Evolutionary conservation across 2,329 filamentous ascomycete genomes (phyloP).

Genomic region (Verticillium isaacii): DNA sequence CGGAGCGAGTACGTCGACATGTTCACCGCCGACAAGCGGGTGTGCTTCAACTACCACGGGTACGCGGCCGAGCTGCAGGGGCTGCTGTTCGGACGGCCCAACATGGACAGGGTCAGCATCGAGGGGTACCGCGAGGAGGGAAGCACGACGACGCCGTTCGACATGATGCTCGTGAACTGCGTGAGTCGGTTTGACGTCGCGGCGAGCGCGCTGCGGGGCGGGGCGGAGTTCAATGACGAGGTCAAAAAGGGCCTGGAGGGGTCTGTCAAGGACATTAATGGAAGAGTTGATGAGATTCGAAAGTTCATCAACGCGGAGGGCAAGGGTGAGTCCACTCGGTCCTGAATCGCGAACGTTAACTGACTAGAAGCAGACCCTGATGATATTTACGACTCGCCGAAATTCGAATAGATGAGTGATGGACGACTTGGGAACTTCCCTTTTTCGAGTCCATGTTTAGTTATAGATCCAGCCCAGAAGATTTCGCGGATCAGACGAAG

Average conservation of each 20-base stretch:
- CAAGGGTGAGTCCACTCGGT: constrained; percentile 35
- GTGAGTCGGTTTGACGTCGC: constrained; percentile 58
- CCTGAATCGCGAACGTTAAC: constrained; percentile 4
- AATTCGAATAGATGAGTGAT: not conserved
- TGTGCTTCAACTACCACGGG: constrained; percentile 66
- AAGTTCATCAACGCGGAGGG: constrained; percentile 48
- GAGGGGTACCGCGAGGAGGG: constrained; percentile 61
- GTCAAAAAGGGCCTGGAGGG: constrained; percentile 39
- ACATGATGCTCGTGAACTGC: constrained; percentile 63
- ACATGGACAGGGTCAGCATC: constrained; percentile 47
- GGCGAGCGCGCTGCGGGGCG: constrained; percentile 46
- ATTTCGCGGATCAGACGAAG: too few species aligned
- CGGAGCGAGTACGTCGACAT: constrained; percentile 46
- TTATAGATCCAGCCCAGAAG: too few species aligned
- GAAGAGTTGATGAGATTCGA: constrained; percentile 41
- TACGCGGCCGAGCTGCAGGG: constrained; percentile 58
- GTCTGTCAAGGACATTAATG: constrained; percentile 40
- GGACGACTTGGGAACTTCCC: too few species aligned
- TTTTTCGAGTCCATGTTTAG: too few species aligned
- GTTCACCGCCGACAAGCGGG: constrained; percentile 50
- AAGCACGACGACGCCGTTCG: constrained; percentile 62
- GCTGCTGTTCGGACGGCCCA: constrained; percentile 52
- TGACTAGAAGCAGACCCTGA: constrained; percentile 37
- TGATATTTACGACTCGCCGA: constrained; percentile 37
- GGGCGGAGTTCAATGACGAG: constrained; percentile 39